phyloP scores from a whole-genome alignment of 2,329 filamentous ascomycete species.

The Blumeria hordei region DNA sequence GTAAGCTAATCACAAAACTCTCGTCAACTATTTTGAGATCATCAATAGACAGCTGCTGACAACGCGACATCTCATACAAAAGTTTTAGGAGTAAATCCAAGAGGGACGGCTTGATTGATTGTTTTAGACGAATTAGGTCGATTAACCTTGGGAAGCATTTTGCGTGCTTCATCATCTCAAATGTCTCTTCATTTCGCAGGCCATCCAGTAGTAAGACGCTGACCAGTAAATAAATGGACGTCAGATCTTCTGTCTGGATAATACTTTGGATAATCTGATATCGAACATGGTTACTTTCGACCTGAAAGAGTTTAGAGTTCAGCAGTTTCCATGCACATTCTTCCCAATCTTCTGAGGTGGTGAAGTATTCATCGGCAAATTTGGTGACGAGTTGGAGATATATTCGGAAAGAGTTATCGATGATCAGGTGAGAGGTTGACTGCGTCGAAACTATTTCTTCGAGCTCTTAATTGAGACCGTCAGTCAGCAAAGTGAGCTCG shows the following conservation, averaged over 20 bases:
- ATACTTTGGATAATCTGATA: constrained; percentile 82
- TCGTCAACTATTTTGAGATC: constrained; percentile 62
- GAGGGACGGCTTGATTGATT: constrained; percentile 41
- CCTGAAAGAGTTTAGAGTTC: constrained; percentile 46
- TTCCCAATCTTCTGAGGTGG: constrained; percentile 55
- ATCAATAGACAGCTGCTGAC: constrained; percentile 54
- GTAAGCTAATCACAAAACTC: constrained; percentile 59
- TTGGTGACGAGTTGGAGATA: constrained; percentile 60
- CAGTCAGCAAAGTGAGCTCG: constrained; percentile 1
- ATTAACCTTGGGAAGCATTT: constrained; percentile 64
- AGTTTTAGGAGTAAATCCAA: constrained; percentile 68
- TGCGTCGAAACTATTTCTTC: constrained; percentile 35
- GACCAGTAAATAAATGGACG: constrained; percentile 57
- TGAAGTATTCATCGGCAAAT: constrained; percentile 52
- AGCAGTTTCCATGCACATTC: constrained; percentile 61
- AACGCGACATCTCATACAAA: constrained; percentile 87
- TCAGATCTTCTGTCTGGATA: constrained; percentile 65
- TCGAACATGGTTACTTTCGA: constrained; percentile 67
- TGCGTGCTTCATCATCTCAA: constrained; percentile 70
- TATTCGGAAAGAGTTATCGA: constrained; percentile 67
- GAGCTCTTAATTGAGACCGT: constrained; percentile 26
- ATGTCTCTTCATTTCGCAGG: constrained; percentile 48
- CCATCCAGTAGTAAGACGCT: constrained; percentile 77
- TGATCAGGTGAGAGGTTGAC: constrained; percentile 34
- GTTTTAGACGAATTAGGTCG: constrained; percentile 46